Conservation (phyloP, 805 yeast genomes). For the Ogataea neopini region DNA sequence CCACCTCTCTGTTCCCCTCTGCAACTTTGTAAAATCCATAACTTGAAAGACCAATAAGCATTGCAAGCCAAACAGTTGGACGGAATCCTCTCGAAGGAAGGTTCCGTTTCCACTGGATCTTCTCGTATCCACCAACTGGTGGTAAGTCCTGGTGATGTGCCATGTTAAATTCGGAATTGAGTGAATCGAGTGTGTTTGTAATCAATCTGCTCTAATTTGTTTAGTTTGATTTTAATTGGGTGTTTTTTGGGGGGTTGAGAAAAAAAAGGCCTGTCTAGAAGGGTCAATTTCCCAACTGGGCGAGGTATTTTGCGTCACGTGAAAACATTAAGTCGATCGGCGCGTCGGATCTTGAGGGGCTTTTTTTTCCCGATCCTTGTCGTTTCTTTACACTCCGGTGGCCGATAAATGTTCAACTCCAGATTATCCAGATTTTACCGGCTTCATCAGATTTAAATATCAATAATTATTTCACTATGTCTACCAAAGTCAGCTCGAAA, state of each 20-base stretch:
- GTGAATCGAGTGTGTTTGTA: neutral
- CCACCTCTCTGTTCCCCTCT: conserved; percentile 70
- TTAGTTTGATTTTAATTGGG: neutral
- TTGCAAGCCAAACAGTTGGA: conserved; percentile 69
- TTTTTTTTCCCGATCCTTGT: neutral
- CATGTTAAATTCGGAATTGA: conserved; percentile 15
- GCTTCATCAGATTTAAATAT: no score
- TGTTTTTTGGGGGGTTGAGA: neutral
- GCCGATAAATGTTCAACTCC: conserved; percentile 1
- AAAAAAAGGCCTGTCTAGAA: neutral
- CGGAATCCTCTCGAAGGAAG: conserved; percentile 84
- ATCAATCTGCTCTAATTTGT: neutral
- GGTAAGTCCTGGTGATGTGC: conserved; percentile 71
- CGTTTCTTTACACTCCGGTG: conserved; percentile 10
- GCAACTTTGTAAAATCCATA: conserved; percentile 71
- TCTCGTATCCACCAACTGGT: conserved; percentile 83
- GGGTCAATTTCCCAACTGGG: neutral
- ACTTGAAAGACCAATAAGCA: conserved; percentile 60
- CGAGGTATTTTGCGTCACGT: neutral
- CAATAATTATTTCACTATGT: no score
- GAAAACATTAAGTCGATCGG: conserved; percentile 8
- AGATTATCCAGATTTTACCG: no score
- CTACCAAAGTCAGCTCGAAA: conserved; percentile 49
- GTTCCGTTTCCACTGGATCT: conserved; percentile 87
- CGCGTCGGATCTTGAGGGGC: neutral